phyloP scores from a whole-genome alignment of 139 green algal species.

The Asterochloris erici region DNA sequence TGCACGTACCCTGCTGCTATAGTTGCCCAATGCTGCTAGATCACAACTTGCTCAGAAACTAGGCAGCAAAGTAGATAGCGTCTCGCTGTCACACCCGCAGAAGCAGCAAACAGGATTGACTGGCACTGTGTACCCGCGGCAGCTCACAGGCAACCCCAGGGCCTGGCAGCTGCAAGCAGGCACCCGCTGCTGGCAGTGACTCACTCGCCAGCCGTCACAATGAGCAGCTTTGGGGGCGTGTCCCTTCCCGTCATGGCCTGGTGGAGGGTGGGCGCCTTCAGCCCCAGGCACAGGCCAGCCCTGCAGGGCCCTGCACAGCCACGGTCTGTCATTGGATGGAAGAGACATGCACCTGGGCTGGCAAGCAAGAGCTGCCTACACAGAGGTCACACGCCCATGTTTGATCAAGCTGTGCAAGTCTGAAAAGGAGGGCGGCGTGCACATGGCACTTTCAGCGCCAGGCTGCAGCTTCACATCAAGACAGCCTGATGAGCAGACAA shows the following conservation, averaged over 20 bases:
- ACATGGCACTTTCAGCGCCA: too few species aligned
- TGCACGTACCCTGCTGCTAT: not conserved
- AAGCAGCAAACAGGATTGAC: not conserved
- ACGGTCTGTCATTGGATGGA: not conserved
- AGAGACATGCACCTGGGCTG: too few species aligned
- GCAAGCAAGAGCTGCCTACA: too few species aligned
- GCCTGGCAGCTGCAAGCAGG: not conserved
- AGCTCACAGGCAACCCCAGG: not conserved
- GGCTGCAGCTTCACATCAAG: too few species aligned
- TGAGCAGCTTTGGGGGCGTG: not conserved
- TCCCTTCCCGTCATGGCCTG: not conserved
- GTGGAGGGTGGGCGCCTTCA: slow-evolving; percentile 3
- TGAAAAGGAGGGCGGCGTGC: too few species aligned
- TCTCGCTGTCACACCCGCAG: not conserved
- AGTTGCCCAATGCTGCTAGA: not conserved
- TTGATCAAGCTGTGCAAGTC: too few species aligned
- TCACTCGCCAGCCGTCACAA: slow-evolving; percentile 11
- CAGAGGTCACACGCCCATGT: too few species aligned
- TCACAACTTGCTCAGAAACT: not conserved
- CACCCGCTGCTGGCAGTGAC: too few species aligned
- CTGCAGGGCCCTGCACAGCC: not conserved
- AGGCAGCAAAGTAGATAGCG: not conserved
- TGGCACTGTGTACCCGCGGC: not conserved
- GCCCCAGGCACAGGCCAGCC: not conserved
- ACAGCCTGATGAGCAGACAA: too few species aligned